Evolutionary conservation across 2,329 filamentous ascomycete genomes (phyloP).

Genomic region (Calonectria hawksworthii): DNA sequence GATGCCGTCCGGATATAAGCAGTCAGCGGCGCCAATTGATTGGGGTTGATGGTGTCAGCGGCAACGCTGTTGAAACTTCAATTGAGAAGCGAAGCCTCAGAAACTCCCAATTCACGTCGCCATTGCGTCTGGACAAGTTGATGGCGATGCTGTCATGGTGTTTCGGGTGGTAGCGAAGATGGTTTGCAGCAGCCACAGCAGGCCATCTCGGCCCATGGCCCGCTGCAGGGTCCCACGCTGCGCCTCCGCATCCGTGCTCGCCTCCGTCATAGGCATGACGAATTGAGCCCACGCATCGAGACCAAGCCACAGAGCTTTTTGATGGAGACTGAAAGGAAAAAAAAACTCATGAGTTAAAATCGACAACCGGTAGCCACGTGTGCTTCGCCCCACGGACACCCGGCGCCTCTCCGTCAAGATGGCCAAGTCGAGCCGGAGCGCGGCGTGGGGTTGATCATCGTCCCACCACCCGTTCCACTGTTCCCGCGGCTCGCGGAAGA

Average conservation of each 20-base stretch:
- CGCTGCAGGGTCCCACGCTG: background rate
- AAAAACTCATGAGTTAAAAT: constrained; percentile 1
- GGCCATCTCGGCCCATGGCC: background rate
- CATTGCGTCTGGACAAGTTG: background rate
- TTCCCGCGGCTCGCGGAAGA: constrained; percentile 22
- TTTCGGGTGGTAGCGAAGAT: constrained; percentile 2
- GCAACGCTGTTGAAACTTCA: background rate
- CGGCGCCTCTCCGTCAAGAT: constrained; percentile 1
- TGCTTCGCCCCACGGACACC: constrained; percentile 27
- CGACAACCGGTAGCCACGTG: constrained; percentile 24
- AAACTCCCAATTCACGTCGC: background rate
- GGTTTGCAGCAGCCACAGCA: background rate
- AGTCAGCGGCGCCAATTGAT: background rate
- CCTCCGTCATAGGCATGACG: background rate
- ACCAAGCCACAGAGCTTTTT: background rate
- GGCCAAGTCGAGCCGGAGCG: constrained; percentile 26
- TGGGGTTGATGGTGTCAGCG: constrained; percentile 39
- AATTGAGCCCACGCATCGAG: background rate
- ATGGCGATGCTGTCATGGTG: constrained; percentile 11
- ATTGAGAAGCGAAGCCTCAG: background rate
- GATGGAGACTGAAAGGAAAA: background rate
- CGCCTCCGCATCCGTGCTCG: background rate
- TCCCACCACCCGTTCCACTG: constrained; percentile 35
- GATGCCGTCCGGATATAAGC: constrained; percentile 32
- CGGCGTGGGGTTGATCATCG: constrained; percentile 27